These are phyloP conservation scores for Vairimorpha apis DNA, from an alignment of 371 early-diverging fungal genomes.

Conservation along the genomic window DNA sequence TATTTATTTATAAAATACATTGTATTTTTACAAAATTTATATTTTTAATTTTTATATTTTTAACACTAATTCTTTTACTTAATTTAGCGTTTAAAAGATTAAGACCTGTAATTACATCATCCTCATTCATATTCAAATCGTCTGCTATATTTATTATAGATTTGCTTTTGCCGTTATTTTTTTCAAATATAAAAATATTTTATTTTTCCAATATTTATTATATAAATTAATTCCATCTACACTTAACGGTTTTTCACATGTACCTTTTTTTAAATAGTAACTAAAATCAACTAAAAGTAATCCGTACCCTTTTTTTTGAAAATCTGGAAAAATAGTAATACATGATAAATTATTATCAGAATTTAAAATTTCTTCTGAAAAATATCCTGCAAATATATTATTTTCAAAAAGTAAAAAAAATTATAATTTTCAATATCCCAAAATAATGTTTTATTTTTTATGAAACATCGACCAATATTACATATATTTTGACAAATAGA, in stretches of 20 bases:
- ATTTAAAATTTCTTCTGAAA: conserved; percentile 54
- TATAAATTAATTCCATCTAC: conserved; percentile 44
- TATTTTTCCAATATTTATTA: conserved; percentile 58
- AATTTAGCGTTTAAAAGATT: conserved; percentile 46
- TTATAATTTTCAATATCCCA: conserved; percentile 58
- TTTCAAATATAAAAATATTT: conserved; percentile 31
- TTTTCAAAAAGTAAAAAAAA: conserved; percentile 49
- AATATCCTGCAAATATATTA: conserved; percentile 56
- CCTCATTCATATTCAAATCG: conserved; percentile 41
- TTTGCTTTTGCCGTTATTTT: neutral
- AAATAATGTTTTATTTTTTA: conserved; percentile 59
- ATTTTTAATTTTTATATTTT: neutral
- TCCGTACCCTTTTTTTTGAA: conserved; percentile 52
- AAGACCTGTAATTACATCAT: conserved; percentile 46
- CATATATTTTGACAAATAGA: conserved; percentile 53
- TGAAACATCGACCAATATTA: conserved; percentile 51
- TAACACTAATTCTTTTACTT: conserved; percentile 13
- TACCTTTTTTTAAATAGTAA: conserved; percentile 43
- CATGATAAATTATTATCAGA: conserved; percentile 57
- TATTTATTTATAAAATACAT: neutral
- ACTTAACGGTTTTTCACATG: conserved; percentile 61
- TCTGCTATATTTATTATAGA: conserved; percentile 41
- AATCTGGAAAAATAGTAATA: conserved; percentile 57
- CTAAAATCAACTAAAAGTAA: conserved; percentile 60
- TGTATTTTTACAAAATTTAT: conserved; percentile 21